Evolutionary conservation across 169 alveolate species (phyloP).

Genomic region (Theileria orientalis): DNA sequence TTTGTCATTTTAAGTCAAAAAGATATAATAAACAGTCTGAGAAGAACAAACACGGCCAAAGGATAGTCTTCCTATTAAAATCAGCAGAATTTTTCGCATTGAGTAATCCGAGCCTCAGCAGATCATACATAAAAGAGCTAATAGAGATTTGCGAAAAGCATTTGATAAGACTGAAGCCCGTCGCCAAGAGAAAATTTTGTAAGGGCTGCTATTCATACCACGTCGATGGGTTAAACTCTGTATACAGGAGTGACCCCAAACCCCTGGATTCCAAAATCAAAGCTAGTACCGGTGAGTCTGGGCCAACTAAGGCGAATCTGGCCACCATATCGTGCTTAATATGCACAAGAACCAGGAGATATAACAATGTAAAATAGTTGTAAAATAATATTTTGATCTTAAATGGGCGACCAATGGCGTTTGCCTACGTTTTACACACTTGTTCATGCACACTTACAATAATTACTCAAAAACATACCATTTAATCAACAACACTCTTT

Average conservation of each 20-base stretch:
- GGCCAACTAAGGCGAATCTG: background rate
- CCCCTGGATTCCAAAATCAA: background rate
- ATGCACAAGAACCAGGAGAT: slow-evolving; percentile 52
- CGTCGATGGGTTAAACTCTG: slow-evolving; percentile 21
- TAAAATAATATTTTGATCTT: too few species aligned
- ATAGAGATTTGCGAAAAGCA: slow-evolving; percentile 52
- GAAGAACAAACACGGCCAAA: slow-evolving; percentile 23
- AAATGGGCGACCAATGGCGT: too few species aligned
- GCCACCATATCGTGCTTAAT: slow-evolving; percentile 27
- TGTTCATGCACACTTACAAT: too few species aligned
- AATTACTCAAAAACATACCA: too few species aligned
- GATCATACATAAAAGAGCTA: slow-evolving; percentile 45
- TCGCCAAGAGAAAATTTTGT: slow-evolving; percentile 31
- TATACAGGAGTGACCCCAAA: background rate
- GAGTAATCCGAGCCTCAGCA: slow-evolving; percentile 37
- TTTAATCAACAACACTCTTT: too few species aligned
- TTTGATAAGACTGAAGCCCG: slow-evolving; percentile 33
- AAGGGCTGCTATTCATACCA: slow-evolving; percentile 50
- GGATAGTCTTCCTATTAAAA: slow-evolving; percentile 23
- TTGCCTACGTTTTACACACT: too few species aligned
- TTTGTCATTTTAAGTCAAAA: slow-evolving; percentile 4
- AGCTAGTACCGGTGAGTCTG: background rate
- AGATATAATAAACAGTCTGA: slow-evolving; percentile 13
- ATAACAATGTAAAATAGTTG: background rate
- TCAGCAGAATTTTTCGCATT: slow-evolving; percentile 41